phyloP scores from a whole-genome alignment of 176 grass and related monocot genomes.

The Oropetium thomaeum region DNA sequence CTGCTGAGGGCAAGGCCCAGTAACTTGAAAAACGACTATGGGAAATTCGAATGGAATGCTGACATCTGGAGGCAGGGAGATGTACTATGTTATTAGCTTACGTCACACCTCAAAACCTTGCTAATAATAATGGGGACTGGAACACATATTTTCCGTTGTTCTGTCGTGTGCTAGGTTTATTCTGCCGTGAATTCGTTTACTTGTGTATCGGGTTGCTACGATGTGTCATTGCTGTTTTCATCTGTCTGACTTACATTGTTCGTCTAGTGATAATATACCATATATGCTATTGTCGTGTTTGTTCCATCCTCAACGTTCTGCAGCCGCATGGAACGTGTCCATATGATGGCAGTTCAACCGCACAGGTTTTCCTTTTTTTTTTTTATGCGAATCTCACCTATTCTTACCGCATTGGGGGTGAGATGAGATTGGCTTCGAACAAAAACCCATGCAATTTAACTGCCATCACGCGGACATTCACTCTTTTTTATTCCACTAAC shows the following conservation, averaged over 20 bases:
- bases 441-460: too few relatives aligned
- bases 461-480: too few relatives aligned
- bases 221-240: slow-evolving; percentile 24
- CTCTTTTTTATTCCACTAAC: too few relatives aligned
- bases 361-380: too few relatives aligned
- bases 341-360: too few relatives aligned
- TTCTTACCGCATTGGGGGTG: too few relatives aligned
- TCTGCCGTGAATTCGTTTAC: slow-evolving; percentile 27
- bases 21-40: slow-evolving; percentile 20
- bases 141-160: slow-evolving; percentile 24
- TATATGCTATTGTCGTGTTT: not conserved
- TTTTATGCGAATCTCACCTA: too few relatives aligned
- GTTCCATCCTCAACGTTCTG: not conserved
- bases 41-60: slow-evolving; percentile 5
- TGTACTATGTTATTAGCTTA: slow-evolving; percentile 5
- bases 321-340: too few relatives aligned
- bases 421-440: too few relatives aligned
- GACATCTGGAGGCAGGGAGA: slow-evolving; percentile 22
- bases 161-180: slow-evolving; percentile 35
- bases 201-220: not conserved
- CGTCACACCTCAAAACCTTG: slow-evolving; percentile 16
- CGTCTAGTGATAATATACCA: slow-evolving; percentile 29
- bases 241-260: slow-evolving; percentile 34
- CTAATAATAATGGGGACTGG: slow-evolving; percentile 48
- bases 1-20: slow-evolving; percentile 45